A percentile compares a stretch with the other conserved stretches of the same genome.
These are phyloP conservation scores for Teratosphaeria gauchensis DNA, from an alignment of 2,329 filamentous ascomycete genomes.

Conservation along the genomic window DNA sequence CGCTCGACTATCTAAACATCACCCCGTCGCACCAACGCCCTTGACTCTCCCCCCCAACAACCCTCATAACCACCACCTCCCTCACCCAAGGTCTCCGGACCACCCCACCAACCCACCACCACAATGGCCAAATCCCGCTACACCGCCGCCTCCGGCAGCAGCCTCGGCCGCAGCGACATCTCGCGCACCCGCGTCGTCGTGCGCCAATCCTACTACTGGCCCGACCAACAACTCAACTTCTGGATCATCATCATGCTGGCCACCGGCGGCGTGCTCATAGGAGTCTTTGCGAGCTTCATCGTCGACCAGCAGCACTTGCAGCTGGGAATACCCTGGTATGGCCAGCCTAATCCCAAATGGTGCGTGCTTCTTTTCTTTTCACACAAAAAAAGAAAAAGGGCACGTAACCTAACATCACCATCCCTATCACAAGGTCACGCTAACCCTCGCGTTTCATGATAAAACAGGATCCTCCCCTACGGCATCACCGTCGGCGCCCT, in stretches of 20 bases:
- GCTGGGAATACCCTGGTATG: conserved; percentile 52
- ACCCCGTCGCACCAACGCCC: not conserved
- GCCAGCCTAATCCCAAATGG: not conserved
- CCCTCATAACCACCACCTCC: not conserved
- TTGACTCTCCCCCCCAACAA: not conserved
- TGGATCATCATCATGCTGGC: conserved; percentile 56
- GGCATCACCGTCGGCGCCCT: conserved; percentile 50
- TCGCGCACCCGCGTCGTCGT: conserved; percentile 30
- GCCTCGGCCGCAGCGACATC: conserved; percentile 19
- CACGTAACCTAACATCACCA: not conserved
- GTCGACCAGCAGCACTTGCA: conserved; percentile 45
- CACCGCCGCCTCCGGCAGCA: conserved; percentile 4
- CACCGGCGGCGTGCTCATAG: conserved; percentile 47
- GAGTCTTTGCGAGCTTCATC: conserved; percentile 53
- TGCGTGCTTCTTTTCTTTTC: not conserved
- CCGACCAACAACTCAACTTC: conserved; percentile 54
- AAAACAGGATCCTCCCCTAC: too few relatives aligned
- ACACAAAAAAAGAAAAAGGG: not conserved
- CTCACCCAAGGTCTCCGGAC: not conserved
- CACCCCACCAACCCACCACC: not conserved
- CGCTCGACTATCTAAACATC: not conserved
- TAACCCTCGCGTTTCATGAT: too few relatives aligned
- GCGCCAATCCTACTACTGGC: conserved; percentile 52
- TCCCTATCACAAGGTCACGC: too few relatives aligned
- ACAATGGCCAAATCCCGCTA: not conserved